A percentile compares a stretch with the other conserved stretches of the same genome.
phyloP scores from a whole-genome alignment of 2,329 filamentous ascomycete genomes.

The Microdochium nivale region DNA sequence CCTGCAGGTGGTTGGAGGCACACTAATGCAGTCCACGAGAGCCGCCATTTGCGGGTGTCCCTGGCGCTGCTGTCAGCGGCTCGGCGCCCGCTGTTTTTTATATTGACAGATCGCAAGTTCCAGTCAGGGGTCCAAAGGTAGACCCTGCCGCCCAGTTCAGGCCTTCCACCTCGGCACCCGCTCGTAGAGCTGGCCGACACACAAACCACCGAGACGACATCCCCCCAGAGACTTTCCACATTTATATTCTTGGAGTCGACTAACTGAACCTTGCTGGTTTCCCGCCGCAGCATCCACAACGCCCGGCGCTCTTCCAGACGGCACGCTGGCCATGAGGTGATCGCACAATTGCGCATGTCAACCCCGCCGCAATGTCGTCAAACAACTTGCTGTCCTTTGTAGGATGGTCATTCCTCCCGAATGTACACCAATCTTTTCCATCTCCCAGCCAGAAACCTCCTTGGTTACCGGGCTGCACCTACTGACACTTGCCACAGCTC shows the following conservation, averaged over 20 bases:
- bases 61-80: not conserved
- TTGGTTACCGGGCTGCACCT: conserved; percentile 6
- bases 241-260: too few species aligned
- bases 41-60: not conserved
- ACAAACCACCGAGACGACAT: too few species aligned
- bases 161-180: not conserved
- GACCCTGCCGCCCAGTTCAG: not conserved
- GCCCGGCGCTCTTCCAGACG: not conserved
- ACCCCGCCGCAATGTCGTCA: conserved; percentile 30
- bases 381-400: conserved; percentile 39
- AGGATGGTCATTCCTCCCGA: conserved; percentile 49
- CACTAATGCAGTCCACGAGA: not conserved
- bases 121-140: too few species aligned
- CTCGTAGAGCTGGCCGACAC: not conserved
- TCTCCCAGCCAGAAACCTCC: not conserved
- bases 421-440: conserved; percentile 26
- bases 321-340: not conserved
- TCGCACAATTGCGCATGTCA: not conserved
- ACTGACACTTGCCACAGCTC: conserved; percentile 40
- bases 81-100: not conserved
- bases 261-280: not conserved
- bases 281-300: too few species aligned
- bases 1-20: too few species aligned
- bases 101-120: not conserved
- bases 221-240: too few species aligned